Evolutionary conservation across 23 red algal genomes (phyloP), one percentile per base, ranked within the genome.

Genomic region (Agarophyton chilense): DNA sequence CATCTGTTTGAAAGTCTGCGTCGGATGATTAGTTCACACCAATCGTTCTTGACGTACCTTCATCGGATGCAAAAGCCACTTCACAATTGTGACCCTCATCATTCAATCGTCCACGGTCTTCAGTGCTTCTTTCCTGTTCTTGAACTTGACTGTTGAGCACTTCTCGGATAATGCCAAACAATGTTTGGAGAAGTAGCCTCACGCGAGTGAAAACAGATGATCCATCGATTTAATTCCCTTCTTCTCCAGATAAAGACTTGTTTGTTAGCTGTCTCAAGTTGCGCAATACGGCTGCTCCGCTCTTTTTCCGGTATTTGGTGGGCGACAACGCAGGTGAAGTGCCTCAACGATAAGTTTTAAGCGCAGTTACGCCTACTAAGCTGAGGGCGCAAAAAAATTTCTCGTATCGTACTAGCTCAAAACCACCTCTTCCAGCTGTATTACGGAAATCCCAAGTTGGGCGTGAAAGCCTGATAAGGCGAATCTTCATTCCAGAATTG

Each of bases 301-400:
- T 77, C 22, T 53, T 44, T 33, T 26, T 42, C 31, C 85, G 35
- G 18, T 17, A 29, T 47, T 81, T 79, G n/a, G 21, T 26, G 8
- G 92, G 92, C 10, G 89, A 53, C 43, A 66, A 68, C 25, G 62
- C 81, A 16, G 94, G 94, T 0, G 94, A 89, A 17, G 77, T 77
- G 8, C 89, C 94, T 28, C 83, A 96, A n/a, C 94, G 89, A 86
- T 96, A 96, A 36, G 93, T 77, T 17, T 80, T 89, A 38, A 96
- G 78, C n/a, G 94, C 74, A 38, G 90, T 91, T 25, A 88, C 84
- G 32, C 86, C 85, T 51, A 87, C 24, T 34, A 79, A 34, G 54
- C 89, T 10, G 3, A 96, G 72, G 31, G 76, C 67, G 22, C 39
- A 22, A 43, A 96, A 93, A 2, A 96, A 65, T 13, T 67, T 42